These are phyloP conservation scores for Xerocomus nothofagi DNA, from an alignment of 1,284 basidiomycete species.

Conservation along the genomic window DNA sequence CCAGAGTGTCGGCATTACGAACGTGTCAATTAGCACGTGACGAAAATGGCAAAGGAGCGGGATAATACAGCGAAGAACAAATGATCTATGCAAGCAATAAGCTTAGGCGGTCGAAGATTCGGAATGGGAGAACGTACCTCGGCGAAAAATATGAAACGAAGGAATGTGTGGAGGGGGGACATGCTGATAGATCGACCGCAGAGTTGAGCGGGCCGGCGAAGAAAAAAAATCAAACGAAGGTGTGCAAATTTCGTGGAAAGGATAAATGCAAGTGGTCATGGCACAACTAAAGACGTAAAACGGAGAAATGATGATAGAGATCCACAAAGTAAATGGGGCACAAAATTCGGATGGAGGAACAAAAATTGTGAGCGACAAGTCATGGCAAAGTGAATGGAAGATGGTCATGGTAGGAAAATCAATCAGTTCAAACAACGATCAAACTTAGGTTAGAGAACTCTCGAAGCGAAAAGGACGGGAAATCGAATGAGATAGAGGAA, in stretches of 20 bases:
- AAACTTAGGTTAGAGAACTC: neutral
- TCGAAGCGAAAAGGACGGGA: conserved; percentile 2
- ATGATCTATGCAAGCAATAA: conserved; percentile 6
- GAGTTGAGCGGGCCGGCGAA: neutral
- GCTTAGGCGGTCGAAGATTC: neutral
- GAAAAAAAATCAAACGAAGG: conserved; percentile 1
- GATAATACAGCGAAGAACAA: neutral
- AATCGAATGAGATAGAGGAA: neutral
- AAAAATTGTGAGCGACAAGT: conserved; percentile 4
- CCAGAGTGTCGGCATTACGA: conserved; percentile 2
- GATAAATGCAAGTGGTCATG: neutral
- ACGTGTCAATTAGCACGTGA: neutral
- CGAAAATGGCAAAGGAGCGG: conserved; percentile 5
- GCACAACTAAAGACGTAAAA: conserved; percentile 9
- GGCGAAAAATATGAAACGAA: conserved; percentile 7
- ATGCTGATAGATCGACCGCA: conserved; percentile 3
- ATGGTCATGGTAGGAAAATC: neutral
- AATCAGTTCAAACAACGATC: conserved; percentile 1
- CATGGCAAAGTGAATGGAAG: neutral
- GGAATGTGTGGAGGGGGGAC: conserved; percentile 1
- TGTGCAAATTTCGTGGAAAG: neutral
- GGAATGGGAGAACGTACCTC: conserved; percentile 16
- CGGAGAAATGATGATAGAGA: conserved; percentile 12
- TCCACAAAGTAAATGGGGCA: neutral
- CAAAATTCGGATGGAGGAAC: neutral